A percentile compares a stretch with the other conserved stretches of the same genome.
These are phyloP conservation scores for Suhomyces anneliseae DNA, from an alignment of 1,139 yeast genomes.

Conservation along the genomic window DNA sequence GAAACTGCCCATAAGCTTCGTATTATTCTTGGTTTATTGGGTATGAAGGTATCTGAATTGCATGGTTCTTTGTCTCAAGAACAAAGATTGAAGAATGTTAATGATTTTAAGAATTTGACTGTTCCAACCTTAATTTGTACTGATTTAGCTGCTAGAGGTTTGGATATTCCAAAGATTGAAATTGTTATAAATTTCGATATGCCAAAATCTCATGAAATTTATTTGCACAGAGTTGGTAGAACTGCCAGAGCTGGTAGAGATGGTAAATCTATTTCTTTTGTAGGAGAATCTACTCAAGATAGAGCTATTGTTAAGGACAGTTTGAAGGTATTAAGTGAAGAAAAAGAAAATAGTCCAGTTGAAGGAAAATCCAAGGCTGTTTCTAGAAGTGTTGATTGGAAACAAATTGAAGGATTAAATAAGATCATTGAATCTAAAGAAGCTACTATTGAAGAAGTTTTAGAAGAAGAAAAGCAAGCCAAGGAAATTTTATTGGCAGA, in stretches of 20 bases:
- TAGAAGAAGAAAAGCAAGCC: conserved; percentile 85
- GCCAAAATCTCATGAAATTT: conserved; percentile 90
- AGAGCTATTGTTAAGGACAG: conserved; percentile 88
- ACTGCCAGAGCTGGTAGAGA: conserved; percentile 99
- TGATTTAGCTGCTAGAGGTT: conserved; percentile 98
- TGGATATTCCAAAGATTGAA: conserved; percentile 97
- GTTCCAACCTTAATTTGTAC: conserved; percentile 93
- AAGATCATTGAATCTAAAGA: conserved; percentile 58
- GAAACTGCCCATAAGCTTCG: conserved; percentile 87
- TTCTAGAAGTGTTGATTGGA: conserved; percentile 88
- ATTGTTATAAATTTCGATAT: conserved; percentile 91
- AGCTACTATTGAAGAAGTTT: conserved; percentile 67
- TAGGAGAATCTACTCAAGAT: conserved; percentile 85
- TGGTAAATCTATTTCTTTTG: conserved; percentile 89
- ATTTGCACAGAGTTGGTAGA: conserved; percentile 97
- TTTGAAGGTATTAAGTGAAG: conserved; percentile 55
- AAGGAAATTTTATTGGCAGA: conserved; percentile 87
- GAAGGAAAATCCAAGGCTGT: conserved; percentile 56
- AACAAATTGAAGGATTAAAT: conserved; percentile 68
- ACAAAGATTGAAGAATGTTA: conserved; percentile 84
- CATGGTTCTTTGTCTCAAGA: conserved; percentile 96
- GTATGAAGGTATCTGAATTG: conserved; percentile 85
- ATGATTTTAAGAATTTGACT: conserved; percentile 73
- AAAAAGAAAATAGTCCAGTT: conserved; percentile 34
- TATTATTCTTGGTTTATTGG: conserved; percentile 80